phyloP scores from a whole-genome alignment of 1,284 basidiomycete species.

The Leucoagaricus sp. region DNA sequence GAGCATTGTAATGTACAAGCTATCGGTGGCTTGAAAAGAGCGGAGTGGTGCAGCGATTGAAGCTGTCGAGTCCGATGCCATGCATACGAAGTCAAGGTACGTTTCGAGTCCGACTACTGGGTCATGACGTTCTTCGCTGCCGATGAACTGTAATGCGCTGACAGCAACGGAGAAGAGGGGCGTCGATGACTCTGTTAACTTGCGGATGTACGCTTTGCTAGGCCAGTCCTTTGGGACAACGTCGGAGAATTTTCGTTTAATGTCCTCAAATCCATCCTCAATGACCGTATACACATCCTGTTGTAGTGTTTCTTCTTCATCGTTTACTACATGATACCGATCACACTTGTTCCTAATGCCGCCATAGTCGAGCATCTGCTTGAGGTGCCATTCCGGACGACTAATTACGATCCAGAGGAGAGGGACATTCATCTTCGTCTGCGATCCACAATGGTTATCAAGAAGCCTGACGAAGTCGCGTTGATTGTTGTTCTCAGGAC shows the following conservation, averaged over 20 bases:
- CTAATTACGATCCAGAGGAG: slow-evolving; percentile 10
- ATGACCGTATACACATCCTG: background rate
- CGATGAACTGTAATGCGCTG: background rate
- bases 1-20: background rate
- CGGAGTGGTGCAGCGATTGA: background rate
- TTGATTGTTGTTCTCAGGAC: background rate
- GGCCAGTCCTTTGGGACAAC: background rate
- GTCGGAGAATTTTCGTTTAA: background rate
- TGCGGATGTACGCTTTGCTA: background rate
- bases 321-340: background rate
- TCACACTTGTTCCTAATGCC: background rate
- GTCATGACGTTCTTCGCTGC: background rate
- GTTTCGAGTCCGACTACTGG: background rate
- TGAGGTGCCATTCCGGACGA: slow-evolving; percentile 13
- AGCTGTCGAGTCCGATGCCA: too few relatives aligned
- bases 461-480: background rate
- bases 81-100: background rate
- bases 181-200: background rate
- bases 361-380: background rate
- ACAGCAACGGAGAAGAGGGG: background rate
- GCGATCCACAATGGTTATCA: background rate
- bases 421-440: background rate
- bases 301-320: background rate
- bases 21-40: background rate
- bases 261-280: background rate